Base-by-base conservation (phyloP, 108 stramenopile genomes). In the Fragilariopsis cylindrus region DNA sequence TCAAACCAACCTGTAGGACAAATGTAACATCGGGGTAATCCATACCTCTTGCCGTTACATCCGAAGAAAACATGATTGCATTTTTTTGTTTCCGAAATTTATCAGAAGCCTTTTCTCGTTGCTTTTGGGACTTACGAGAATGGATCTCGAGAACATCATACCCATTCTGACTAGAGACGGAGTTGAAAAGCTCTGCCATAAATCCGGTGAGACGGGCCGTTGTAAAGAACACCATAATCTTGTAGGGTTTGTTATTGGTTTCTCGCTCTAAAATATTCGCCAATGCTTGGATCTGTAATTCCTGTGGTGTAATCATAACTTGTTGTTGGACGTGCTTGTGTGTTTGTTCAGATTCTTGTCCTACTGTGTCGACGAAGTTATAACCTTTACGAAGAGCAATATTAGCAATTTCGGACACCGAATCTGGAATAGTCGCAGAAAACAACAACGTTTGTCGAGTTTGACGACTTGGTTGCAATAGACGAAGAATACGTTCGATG, bases 161-260 rank as follows among this genome's bases (percentile, higher is more conserved):
- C 4, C 76, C 75, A 6, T 79, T 86, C 57, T 66, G 42, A 54
- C 30, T 54, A 73, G 76, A 80, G 60, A 78, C 70, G 1, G 57
- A 55, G 73, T 81, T 82, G 85, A 93, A 94, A n/a, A 93, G 52
- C 66, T 93, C 87, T n/a, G 90, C 81, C 81, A 87, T 80, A 81
- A 94, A 87, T 57, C 88, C 89, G 15, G 88, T 85, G 43, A 93
- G 63, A 45, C 93, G 88, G 7, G 96, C 95, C 1, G 96, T 95
- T 18, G 93, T 85, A 81, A 96, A 96, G 81, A 97, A 97, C n/a
- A 92, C 93, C 41, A 89, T 87, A 45, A 87, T 76, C 72, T 91
- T 76, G 86, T 92, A 95, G 41, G 30, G 13, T 40, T 41, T 45
- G 11, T 40, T 55, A 42, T 40, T 53, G 30, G 64, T 67, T 47